phyloP scores from a whole-genome alignment of 2,329 filamentous ascomycete species.

The Bipolaris cookei region DNA sequence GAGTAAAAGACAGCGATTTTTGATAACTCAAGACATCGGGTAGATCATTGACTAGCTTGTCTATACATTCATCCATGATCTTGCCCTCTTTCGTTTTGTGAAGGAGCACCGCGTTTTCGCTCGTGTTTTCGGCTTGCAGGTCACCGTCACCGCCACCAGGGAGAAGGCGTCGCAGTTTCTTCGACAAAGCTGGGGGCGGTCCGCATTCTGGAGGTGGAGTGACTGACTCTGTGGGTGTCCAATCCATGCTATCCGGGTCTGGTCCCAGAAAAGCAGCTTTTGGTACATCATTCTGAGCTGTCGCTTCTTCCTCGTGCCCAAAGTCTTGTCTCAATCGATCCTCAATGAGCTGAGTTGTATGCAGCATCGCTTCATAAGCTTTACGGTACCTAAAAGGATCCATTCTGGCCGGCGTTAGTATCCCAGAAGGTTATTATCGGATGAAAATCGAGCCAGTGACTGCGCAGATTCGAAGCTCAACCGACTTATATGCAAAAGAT shows the following conservation, averaged over 20 bases:
- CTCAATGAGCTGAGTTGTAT: conserved; percentile 44
- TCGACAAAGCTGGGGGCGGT: conserved; percentile 37
- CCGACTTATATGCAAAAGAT: conserved; percentile 9
- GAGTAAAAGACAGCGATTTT: conserved; percentile 43
- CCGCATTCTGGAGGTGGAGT: conserved; percentile 41
- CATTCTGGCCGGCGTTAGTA: conserved; percentile 38
- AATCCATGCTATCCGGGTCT: conserved; percentile 49
- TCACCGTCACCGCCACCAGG: conserved; percentile 36
- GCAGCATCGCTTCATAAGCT: conserved; percentile 48
- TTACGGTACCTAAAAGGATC: conserved; percentile 47
- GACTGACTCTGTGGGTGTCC: conserved; percentile 43
- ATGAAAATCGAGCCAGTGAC: not conserved
- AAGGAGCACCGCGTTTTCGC: conserved; percentile 39
- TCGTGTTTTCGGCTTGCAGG: conserved; percentile 27
- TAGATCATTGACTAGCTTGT: conserved; percentile 45
- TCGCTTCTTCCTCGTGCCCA: conserved; percentile 11
- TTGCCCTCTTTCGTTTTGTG: conserved; percentile 47
- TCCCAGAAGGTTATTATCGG: conserved; percentile 8
- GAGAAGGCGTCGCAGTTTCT: conserved; percentile 41
- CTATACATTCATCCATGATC: conserved; percentile 47
- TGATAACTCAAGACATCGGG: conserved; percentile 47
- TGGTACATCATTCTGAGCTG: conserved; percentile 14
- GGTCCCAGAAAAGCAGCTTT: conserved; percentile 31
- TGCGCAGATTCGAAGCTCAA: not conserved
- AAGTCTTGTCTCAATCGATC: conserved; percentile 35